Evolutionary conservation across 352 stramenopile genomes (phyloP).

Genomic region (Peronosclerospora sorghi): DNA sequence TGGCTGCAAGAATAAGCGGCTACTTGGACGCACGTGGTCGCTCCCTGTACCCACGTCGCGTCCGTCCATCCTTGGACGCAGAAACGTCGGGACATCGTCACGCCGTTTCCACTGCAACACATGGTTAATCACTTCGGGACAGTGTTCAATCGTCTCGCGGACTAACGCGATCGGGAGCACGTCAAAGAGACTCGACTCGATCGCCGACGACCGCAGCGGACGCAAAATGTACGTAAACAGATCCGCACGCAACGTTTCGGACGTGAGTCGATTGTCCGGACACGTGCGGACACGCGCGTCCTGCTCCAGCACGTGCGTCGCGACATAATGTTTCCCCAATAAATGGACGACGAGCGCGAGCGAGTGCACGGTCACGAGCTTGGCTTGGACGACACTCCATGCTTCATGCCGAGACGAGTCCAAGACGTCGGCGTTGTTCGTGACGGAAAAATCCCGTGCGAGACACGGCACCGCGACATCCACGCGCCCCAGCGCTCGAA

Average conservation of each 20-base stretch:
- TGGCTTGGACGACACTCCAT: slow-evolving; percentile 48
- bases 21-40: slow-evolving; percentile 4
- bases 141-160: slow-evolving; percentile 66
- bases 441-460: too few relatives aligned
- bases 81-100: slow-evolving; percentile 37
- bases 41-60: too few relatives aligned
- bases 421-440: too few relatives aligned
- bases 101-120: slow-evolving; percentile 69
- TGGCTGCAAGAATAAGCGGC: slow-evolving; percentile 22
- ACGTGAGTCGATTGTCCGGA: not conserved
- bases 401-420: slow-evolving; percentile 30
- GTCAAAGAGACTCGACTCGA: slow-evolving; percentile 68
- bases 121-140: slow-evolving; percentile 66
- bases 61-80: too few relatives aligned
- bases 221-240: slow-evolving; percentile 74
- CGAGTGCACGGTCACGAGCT: slow-evolving; percentile 42
- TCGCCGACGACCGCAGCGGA: slow-evolving; percentile 63
- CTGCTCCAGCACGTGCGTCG: slow-evolving; percentile 12
- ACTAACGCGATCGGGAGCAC: slow-evolving; percentile 64
- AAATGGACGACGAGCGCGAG: slow-evolving; percentile 46
- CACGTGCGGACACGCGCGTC: too few relatives aligned
- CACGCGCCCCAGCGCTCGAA: slow-evolving; percentile 23
- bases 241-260: slow-evolving; percentile 38
- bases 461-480: too few relatives aligned
- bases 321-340: slow-evolving; percentile 45